A percentile compares a stretch with the other conserved stretches of the same genome.
Evolutionary conservation across 2,329 filamentous ascomycete species (phyloP).

Genomic region (Lecanicillium sp.): DNA sequence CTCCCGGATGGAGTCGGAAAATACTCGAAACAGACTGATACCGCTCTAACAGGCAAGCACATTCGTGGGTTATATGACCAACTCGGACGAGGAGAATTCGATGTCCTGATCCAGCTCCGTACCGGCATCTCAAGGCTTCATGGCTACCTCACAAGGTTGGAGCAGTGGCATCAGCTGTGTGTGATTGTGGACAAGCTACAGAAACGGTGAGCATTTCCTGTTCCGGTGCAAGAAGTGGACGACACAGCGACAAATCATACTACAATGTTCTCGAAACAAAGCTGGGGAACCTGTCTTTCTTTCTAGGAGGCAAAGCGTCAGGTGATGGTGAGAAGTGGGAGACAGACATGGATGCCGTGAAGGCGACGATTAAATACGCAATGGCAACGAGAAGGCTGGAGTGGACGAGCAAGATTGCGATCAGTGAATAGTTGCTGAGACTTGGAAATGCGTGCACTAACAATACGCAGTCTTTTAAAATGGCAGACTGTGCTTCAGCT

Average conservation of each 20-base stretch:
- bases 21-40: conserved; percentile 8
- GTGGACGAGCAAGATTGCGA: neutral
- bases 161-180: neutral
- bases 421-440: no score
- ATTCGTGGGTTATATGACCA: conserved; percentile 4
- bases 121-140: conserved; percentile 8
- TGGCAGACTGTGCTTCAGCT: conserved; percentile 1
- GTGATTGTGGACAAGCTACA: neutral
- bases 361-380: conserved; percentile 3
- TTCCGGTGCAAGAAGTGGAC: neutral
- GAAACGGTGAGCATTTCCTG: conserved; percentile 3
- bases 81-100: conserved; percentile 3
- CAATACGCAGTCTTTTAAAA: neutral
- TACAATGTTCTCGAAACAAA: neutral
- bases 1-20: conserved; percentile 6
- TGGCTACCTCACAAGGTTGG: neutral
- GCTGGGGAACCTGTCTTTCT: conserved; percentile 1
- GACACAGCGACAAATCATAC: neutral
- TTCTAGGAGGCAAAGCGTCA: conserved; percentile 2
- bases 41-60: conserved; percentile 8
- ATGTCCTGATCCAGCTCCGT: conserved; percentile 6
- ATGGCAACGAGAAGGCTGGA: conserved; percentile 3
- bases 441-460: no score
- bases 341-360: conserved; percentile 2
- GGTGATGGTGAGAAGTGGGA: neutral